phyloP scores from a whole-genome alignment of 2,329 filamentous ascomycete genomes.

The Chaetomium sp. region DNA sequence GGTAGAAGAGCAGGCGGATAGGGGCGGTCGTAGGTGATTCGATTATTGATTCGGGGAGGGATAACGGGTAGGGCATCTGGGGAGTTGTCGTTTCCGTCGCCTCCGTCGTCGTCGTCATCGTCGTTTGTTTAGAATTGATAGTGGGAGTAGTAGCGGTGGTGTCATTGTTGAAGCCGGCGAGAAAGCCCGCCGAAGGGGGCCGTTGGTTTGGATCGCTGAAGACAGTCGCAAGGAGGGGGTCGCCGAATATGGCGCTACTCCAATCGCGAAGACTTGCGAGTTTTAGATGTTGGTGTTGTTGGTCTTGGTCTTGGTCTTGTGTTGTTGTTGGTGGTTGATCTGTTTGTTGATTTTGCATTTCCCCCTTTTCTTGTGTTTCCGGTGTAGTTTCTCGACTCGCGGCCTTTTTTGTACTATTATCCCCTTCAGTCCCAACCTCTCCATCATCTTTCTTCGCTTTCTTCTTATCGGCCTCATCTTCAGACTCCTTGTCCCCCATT shows the following conservation, averaged over 20 bases:
- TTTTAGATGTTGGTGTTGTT: constrained; percentile 19
- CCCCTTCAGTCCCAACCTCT: background rate
- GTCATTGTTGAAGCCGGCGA: constrained; percentile 4
- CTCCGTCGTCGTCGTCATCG: background rate
- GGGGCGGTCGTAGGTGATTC: constrained; percentile 38
- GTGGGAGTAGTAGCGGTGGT: too few species aligned
- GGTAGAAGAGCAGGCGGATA: constrained; percentile 49
- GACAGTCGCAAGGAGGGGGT: constrained; percentile 47
- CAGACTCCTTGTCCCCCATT: constrained; percentile 32
- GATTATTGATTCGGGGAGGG: constrained; percentile 27
- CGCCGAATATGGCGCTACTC: constrained; percentile 54
- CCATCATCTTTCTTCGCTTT: constrained; percentile 33
- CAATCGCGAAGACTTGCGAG: constrained; percentile 52
- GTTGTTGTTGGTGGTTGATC: background rate
- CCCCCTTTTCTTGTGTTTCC: background rate
- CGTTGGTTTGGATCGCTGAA: constrained; percentile 35
- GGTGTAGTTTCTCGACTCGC: too few species aligned
- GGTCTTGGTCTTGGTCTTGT: constrained; percentile 4
- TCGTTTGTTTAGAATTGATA: too few species aligned
- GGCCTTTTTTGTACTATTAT: too few species aligned
- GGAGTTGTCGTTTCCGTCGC: background rate
- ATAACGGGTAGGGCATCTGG: background rate
- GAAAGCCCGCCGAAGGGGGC: constrained; percentile 4
- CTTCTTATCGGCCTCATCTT: constrained; percentile 29
- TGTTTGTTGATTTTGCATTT: background rate